A percentile compares a stretch with the other conserved stretches of the same genome.
These are phyloP conservation scores for Panaeolus papilionaceus DNA, from an alignment of 768 basidiomycete species.

Conservation along the genomic window DNA sequence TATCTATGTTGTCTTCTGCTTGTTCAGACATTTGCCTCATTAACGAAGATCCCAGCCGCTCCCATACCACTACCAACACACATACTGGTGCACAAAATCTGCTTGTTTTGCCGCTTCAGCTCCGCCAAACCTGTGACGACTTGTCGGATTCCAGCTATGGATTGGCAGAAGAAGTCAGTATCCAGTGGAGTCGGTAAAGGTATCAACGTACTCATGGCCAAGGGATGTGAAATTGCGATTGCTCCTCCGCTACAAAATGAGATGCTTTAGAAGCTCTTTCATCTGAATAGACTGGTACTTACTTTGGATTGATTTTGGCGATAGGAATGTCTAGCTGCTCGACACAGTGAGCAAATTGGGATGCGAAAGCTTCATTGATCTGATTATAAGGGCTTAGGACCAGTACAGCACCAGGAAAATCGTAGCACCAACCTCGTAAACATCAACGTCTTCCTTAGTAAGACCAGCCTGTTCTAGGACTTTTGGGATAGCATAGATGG, in stretches of 20 bases:
- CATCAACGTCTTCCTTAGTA: constrained; percentile 73
- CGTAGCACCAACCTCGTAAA: constrained; percentile 66
- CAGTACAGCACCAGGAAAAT: neutral
- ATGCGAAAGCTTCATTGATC: constrained; percentile 94
- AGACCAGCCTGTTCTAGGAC: constrained; percentile 66
- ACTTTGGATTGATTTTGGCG: constrained; percentile 88
- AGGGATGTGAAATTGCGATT: constrained; percentile 82
- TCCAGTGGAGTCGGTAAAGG: neutral
- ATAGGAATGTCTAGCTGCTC: constrained; percentile 79
- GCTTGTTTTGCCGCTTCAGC: constrained; percentile 69
- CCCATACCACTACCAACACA: constrained; percentile 90
- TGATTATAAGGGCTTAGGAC: constrained; percentile 32
- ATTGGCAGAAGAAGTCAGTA: constrained; percentile 23
- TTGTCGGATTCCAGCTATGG: constrained; percentile 81
- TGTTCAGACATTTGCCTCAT: constrained; percentile 50
- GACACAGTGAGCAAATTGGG: constrained; percentile 92
- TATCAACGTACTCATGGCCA: constrained; percentile 78
- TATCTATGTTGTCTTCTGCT: neutral
- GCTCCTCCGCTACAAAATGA: constrained; percentile 74
- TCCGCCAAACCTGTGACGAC: constrained; percentile 89
- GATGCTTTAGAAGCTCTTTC: constrained; percentile 5
- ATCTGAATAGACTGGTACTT: constrained; percentile 32
- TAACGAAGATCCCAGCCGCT: constrained; percentile 81
- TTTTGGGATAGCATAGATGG: constrained; percentile 75
- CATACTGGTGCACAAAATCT: constrained; percentile 81